These are phyloP conservation scores for Dictyostelium citrinum DNA, from an alignment of 78 protist species.

Conservation along the genomic window DNA sequence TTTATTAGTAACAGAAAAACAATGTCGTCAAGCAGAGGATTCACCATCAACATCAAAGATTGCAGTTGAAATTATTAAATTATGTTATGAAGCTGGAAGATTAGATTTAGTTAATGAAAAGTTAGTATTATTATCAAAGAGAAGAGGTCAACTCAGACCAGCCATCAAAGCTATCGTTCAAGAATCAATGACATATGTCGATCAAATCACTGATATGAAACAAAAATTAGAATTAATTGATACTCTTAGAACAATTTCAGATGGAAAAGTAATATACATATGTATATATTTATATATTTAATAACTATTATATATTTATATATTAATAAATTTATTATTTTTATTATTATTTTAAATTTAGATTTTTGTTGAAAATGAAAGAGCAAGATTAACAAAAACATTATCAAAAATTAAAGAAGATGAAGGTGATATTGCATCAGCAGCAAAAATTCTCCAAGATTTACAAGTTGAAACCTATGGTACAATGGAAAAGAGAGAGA, in stretches of 20 bases:
- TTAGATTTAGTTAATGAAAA: slow-evolving; percentile 60
- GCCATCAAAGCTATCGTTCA: slow-evolving; percentile 73
- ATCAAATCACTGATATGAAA: slow-evolving; percentile 52
- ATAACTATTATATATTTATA: too few species aligned
- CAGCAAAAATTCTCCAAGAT: slow-evolving; percentile 85
- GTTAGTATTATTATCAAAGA: slow-evolving; percentile 67
- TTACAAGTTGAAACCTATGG: slow-evolving; percentile 91
- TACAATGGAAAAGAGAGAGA: slow-evolving; percentile 88
- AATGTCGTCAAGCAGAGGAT: slow-evolving; percentile 80
- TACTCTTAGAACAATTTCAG: slow-evolving; percentile 77
- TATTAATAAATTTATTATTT: background rate
- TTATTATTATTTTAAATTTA: background rate
- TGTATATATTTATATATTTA: background rate
- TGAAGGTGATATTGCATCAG: slow-evolving; percentile 83
- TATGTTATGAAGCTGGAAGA: slow-evolving; percentile 67
- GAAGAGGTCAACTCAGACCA: slow-evolving; percentile 83
- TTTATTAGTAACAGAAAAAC: slow-evolving; percentile 71
- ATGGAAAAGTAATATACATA: slow-evolving; percentile 73
- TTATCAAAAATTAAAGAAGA: slow-evolving; percentile 81
- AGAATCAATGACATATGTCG: slow-evolving; percentile 67
- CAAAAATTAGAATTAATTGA: slow-evolving; percentile 70
- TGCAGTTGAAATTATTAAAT: slow-evolving; percentile 65
- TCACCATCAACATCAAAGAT: slow-evolving; percentile 73
- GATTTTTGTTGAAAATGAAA: slow-evolving; percentile 90
- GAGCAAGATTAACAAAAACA: slow-evolving; percentile 84